Conservation (phyloP, 2,329 filamentous ascomycete genomes). For the Exophiala xenobiotica region DNA sequence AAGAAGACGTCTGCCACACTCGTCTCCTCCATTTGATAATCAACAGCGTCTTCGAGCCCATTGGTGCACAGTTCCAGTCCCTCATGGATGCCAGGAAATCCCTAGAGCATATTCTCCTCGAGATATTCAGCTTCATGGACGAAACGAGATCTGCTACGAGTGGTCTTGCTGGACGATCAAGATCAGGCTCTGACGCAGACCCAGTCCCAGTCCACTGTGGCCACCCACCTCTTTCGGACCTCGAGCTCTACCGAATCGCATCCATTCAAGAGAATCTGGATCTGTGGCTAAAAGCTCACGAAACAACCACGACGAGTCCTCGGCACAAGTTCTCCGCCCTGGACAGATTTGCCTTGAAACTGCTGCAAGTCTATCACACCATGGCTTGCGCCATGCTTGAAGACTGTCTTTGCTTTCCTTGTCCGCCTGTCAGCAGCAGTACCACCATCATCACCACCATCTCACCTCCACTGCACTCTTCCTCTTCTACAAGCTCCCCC, state of each 20-base stretch:
- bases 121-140: background rate
- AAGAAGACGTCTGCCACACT: background rate
- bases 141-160: background rate
- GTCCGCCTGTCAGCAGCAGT: no score
- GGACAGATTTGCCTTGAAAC: background rate
- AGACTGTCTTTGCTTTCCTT: no score
- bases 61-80: background rate
- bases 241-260: background rate
- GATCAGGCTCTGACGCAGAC: no score
- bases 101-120: background rate
- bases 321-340: background rate
- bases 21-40: background rate
- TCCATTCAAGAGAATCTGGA: background rate
- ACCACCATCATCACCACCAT: no score
- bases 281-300: background rate
- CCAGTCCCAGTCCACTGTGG: no score
- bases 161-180: no score
- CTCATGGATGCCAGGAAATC: background rate
- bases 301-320: background rate
- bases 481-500: no score
- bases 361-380: background rate
- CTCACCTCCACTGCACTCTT: no score
- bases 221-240: no score
- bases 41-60: background rate
- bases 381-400: background rate